Base-by-base conservation (phyloP, 2,329 filamentous ascomycete genomes). In the Sordariomycetes sp. region DNA sequence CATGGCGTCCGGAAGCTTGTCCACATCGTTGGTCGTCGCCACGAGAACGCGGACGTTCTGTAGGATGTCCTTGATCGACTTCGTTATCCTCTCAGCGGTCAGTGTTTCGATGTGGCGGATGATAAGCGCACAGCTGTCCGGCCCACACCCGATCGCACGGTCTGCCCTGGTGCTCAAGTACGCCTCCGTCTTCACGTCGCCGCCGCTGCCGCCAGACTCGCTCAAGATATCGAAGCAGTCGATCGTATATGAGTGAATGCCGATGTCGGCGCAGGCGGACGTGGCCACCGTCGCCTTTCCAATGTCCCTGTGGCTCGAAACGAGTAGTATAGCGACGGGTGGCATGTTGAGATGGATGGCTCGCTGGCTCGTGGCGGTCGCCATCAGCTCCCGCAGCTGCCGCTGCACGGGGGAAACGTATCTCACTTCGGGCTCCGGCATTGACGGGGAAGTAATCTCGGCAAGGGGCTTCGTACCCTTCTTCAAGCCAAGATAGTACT, bases 151-250 rank as follows among this genome's bases (percentile, higher is more conserved):
- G 68, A 96, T 84, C 8, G 90, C 94, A 59, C 94, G 81, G 60
- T 96, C 94, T 1, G 90, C 89, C 55, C 94, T 82, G 3, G 89
- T 89, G 66, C 94, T 87, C 17, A 99, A 74, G 62, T 95, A 88
- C 1, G 89, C 91, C 66, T 96, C 92, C 0, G 91, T 96, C 71
- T 97, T 96, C 32, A 95, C 87, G 66, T 99, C 94, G 57, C 88
- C 86, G 10, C 89, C 89, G 56, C 90, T 90, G 1, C 86, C 87
- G 10, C 70, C 69, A 15, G 90, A 89, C 68, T 97, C 92, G n/a
- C 90, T 92, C 4, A 96, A 76, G 50, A 99, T 89, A 64, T 99
- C 94, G 65, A 95, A 96, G 0, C 89, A 88, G 68, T 97, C 90
- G 56, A 99, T 88, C 0, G 82, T 72, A 67, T 96, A 97, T 0